phyloP scores from a whole-genome alignment of 371 early-diverging fungal species.

The Mucor racemosus region DNA sequence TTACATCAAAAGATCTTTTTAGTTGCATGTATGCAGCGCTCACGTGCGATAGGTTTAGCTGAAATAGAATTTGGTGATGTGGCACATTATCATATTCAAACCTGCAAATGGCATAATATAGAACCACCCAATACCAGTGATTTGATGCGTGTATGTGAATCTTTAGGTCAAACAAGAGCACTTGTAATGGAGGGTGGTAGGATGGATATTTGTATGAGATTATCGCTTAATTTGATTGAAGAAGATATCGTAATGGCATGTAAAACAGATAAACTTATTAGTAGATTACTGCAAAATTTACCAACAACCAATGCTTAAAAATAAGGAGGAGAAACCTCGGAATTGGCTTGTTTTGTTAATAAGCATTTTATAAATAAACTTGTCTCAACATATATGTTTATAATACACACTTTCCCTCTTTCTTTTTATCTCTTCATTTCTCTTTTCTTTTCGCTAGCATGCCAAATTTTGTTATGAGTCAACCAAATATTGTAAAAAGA shows the following conservation, averaged over 20 bases:
- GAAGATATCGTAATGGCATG: slow-evolving; percentile 83
- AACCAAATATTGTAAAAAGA: not conserved
- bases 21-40: slow-evolving; percentile 66
- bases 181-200: slow-evolving; percentile 72
- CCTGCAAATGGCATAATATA: slow-evolving; percentile 70
- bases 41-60: slow-evolving; percentile 71
- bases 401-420: not conserved
- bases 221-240: slow-evolving; percentile 70
- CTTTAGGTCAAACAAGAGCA: slow-evolving; percentile 69
- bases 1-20: slow-evolving; percentile 88
- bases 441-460: not conserved
- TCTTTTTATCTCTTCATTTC: not conserved
- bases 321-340: not conserved
- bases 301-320: slow-evolving; percentile 8
- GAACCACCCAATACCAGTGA: slow-evolving; percentile 68
- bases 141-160: slow-evolving; percentile 68
- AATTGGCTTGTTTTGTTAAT: slow-evolving; percentile 1
- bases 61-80: slow-evolving; percentile 81
- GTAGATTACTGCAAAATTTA: slow-evolving; percentile 15
- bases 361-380: slow-evolving; percentile 3
- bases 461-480: not conserved
- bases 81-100: slow-evolving; percentile 51
- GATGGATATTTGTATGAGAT: slow-evolving; percentile 71
- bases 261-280: slow-evolving; percentile 53
- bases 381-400: not conserved